Base-by-base conservation (phyloP, 1,139 yeast species). In the Suhomyces maxii region DNA sequence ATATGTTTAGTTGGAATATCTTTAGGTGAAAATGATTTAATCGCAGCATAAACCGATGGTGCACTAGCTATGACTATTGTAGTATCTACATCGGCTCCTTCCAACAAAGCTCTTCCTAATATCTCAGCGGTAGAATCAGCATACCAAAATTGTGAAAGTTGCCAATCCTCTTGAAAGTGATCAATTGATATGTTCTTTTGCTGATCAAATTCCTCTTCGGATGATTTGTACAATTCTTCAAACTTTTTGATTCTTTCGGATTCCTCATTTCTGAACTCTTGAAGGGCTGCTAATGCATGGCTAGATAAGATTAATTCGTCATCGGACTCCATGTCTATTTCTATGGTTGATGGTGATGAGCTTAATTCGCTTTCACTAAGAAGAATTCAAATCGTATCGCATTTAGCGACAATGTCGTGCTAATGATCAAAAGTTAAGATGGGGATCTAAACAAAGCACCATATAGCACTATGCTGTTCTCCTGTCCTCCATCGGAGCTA, bases 141-240 rank as follows among this genome's bases (percentile, higher is more conserved):
- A 59, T 87, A 87, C 96, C 96, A 89, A 66, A 90, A 90, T 63
- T 90, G 97, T 0, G 96, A 88, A 36, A 90, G 73, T 58, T 88
- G 95, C 97, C 97, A 90, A 66, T 90, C 96, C 65, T 90, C 97
- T 60, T 86, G 77, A 65, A 90, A 90, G 33, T 79, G 71, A 40
- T 80, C 84, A 65, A 87, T 87, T 26, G 81, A 54, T 11, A 73
- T 45, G 26, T 52, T 46, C 12, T 36, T 30, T 9, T 42, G 42
- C 37, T 50, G 37, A 26, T 59, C 78, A 52, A 73, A 79, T 34
- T 73, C 72, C 36, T 72, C 71, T 56, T 88, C 89, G 1, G 95
- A 88, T 41, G 74, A 73, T 42, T 74, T 66, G 53, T 77, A 75
- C 41, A 90, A 66, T 47, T 76, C 67, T 37, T 76, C 78, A 60